Evolutionary conservation across 2,329 filamentous ascomycete genomes (phyloP).

Genomic region (Cadophora sp.): DNA sequence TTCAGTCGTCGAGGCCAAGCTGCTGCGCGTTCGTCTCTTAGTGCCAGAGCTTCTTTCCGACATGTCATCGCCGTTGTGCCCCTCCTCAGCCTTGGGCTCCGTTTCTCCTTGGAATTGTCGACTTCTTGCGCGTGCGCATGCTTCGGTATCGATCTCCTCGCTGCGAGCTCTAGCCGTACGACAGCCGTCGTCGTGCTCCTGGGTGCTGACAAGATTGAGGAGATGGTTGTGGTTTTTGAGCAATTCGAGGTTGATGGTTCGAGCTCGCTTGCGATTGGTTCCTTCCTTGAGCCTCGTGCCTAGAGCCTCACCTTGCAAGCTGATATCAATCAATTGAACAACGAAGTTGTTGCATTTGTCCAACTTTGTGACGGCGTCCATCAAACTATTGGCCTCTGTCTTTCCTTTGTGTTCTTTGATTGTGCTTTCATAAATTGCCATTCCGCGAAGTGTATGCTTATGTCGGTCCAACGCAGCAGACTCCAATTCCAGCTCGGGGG

Average conservation of each 20-base stretch:
- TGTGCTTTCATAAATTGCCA: slow-evolving; percentile 5
- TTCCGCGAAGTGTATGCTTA: neutral
- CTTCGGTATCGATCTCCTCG: slow-evolving; percentile 13
- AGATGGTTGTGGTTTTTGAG: slow-evolving; percentile 8
- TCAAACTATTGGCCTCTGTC: neutral
- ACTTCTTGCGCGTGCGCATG: slow-evolving; percentile 20
- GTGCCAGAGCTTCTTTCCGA: slow-evolving; percentile 22
- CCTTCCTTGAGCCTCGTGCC: slow-evolving; percentile 18
- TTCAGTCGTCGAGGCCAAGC: neutral
- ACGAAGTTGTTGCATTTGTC: slow-evolving; percentile 2
- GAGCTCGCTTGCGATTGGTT: slow-evolving; percentile 32
- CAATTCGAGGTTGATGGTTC: slow-evolving; percentile 6
- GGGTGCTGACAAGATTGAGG: neutral
- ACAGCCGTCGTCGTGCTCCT: neutral
- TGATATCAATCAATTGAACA: neutral
- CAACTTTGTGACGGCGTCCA: neutral
- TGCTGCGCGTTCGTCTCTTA: slow-evolving; percentile 15
- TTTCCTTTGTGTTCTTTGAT: neutral
- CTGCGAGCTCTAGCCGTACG: slow-evolving; percentile 1
- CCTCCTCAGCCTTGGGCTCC: slow-evolving; percentile 12
- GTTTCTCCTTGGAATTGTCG: slow-evolving; percentile 2
- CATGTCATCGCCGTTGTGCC: slow-evolving; percentile 22
- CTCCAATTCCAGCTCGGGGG: neutral
- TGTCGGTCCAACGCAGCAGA: neutral
- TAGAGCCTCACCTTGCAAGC: slow-evolving; percentile 2